Conservation (phyloP, 2,329 filamentous ascomycete species). For the Botryotinia narcissicola region DNA sequence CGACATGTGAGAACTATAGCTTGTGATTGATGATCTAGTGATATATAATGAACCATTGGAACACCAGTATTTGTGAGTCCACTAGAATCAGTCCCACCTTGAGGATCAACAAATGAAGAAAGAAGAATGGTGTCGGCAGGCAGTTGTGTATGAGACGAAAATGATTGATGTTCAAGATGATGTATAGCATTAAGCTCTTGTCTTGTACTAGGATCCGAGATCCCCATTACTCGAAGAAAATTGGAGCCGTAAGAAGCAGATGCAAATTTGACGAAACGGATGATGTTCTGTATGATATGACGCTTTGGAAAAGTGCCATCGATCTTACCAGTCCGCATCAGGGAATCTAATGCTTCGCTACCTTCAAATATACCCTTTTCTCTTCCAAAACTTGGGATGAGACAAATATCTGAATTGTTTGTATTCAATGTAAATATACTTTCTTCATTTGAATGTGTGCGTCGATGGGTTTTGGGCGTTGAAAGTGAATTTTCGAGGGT, state of each 20-base stretch:
- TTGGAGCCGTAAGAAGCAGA: conserved; percentile 64
- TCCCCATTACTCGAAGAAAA: conserved; percentile 62
- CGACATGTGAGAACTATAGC: conserved; percentile 54
- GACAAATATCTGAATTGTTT: conserved; percentile 40
- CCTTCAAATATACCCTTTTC: conserved; percentile 34
- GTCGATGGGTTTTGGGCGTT: conserved; percentile 37
- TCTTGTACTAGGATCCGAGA: conserved; percentile 48
- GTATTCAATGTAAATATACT: conserved; percentile 62
- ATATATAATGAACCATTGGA: conserved; percentile 55
- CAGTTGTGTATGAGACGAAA: conserved; percentile 60
- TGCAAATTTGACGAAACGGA: conserved; percentile 64
- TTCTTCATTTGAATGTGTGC: conserved; percentile 36
- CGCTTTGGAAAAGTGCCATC: conserved; percentile 58
- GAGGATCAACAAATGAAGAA: conserved; percentile 55
- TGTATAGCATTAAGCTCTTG: conserved; percentile 39
- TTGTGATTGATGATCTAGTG: conserved; percentile 56
- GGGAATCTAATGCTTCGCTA: conserved; percentile 29
- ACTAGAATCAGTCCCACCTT: conserved; percentile 50
- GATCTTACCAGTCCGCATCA: conserved; percentile 49
- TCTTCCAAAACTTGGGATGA: conserved; percentile 38
- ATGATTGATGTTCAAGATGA: conserved; percentile 61
- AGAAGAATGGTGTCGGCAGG: conserved; percentile 56
- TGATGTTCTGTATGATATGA: conserved; percentile 61
- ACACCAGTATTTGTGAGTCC: conserved; percentile 52
- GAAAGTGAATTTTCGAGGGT: conserved; percentile 25